phyloP scores from a whole-genome alignment of 2,329 filamentous ascomycete species.

The Mollisia scopiformis region DNA sequence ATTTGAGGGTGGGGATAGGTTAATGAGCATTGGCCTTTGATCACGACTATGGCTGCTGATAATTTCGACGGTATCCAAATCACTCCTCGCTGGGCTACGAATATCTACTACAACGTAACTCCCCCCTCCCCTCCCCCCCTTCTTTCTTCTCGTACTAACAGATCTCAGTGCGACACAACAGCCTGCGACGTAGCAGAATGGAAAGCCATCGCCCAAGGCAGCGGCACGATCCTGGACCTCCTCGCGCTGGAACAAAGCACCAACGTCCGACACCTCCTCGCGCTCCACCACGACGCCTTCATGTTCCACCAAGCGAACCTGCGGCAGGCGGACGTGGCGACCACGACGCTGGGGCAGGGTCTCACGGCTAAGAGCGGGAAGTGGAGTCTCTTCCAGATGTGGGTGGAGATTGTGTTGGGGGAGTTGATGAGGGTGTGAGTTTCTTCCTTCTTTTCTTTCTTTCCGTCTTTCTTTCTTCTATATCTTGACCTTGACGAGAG shows the following conservation, averaged over 20 bases:
- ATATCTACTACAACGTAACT: constrained; percentile 62
- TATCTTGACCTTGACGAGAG: too few relatives aligned
- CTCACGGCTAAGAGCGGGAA: constrained; percentile 9
- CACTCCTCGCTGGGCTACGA: constrained; percentile 62
- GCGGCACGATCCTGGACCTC: constrained; percentile 54
- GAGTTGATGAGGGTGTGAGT: constrained; percentile 23
- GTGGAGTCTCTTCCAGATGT: constrained; percentile 28
- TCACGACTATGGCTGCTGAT: constrained; percentile 51
- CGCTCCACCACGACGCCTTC: constrained; percentile 42
- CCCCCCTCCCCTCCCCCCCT: background rate
- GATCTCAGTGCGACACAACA: constrained; percentile 50
- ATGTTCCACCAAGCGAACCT: constrained; percentile 64
- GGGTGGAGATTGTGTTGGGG: constrained; percentile 28
- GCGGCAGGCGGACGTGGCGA: constrained; percentile 48
- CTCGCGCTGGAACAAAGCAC: constrained; percentile 52
- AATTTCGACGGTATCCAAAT: constrained; percentile 59
- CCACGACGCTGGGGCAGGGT: constrained; percentile 4
- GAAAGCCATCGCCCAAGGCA: constrained; percentile 59
- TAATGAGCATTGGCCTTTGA: constrained; percentile 55
- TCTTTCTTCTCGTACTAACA: background rate
- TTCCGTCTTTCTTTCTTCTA: too few relatives aligned
- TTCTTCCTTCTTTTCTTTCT: background rate
- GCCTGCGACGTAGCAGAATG: constrained; percentile 60
- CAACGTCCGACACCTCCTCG: constrained; percentile 58
- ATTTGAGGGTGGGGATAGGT: constrained; percentile 12